Percentiles rank a stretch among this genome's conserved stretches.
Evolutionary conservation across 148 eudicot genomes (phyloP).

Genomic region (Rhododendron simsii): DNA sequence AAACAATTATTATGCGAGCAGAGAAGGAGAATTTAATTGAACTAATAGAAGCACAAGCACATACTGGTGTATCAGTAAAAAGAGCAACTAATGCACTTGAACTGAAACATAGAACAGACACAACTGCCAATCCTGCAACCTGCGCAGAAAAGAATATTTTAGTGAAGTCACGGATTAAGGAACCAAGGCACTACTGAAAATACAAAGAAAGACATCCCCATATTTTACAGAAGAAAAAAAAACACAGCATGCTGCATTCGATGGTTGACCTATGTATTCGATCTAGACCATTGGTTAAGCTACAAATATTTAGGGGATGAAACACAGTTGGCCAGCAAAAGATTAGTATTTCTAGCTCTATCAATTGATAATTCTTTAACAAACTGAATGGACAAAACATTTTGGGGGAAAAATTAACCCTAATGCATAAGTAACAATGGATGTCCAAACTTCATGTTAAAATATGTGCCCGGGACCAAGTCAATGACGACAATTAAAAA

Average conservation of each 20-base stretch:
- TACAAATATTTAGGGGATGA: background rate
- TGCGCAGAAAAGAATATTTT: conserved; percentile 24
- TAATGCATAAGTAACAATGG: background rate
- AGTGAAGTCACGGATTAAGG: background rate
- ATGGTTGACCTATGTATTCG: background rate
- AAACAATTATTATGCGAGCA: conserved; percentile 8
- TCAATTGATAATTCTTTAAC: background rate
- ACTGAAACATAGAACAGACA: conserved; percentile 71
- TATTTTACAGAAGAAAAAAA: background rate
- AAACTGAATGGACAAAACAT: background rate
- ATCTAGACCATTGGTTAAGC: background rate
- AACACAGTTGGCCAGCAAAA: background rate
- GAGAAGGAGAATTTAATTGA: conserved; percentile 5
- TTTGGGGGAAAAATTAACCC: background rate
- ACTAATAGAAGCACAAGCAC: conserved; percentile 16
- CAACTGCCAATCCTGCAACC: conserved; percentile 87
- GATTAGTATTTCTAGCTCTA: background rate
- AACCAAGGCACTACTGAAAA: background rate
- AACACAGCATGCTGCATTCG: background rate
- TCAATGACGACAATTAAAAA: background rate
- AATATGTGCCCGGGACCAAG: background rate
- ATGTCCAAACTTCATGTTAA: background rate
- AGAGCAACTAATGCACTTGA: conserved; percentile 72
- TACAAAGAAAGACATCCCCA: background rate
- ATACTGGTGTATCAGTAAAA: conserved; percentile 73